Conservation (phyloP, 2,329 filamentous ascomycete genomes). For the Epichloe amarillans region DNA sequence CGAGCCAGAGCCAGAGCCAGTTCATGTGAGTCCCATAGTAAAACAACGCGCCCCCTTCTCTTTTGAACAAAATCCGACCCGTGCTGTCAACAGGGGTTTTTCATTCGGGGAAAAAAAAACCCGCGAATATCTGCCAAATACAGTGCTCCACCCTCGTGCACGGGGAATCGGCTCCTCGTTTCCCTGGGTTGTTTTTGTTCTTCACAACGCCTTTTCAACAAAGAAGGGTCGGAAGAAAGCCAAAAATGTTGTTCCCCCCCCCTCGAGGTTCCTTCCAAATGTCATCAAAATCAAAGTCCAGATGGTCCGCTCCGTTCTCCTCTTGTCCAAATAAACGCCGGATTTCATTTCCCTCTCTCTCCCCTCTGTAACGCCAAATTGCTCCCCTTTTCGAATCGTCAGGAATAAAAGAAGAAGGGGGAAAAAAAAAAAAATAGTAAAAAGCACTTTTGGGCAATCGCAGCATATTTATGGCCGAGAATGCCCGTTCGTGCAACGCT, state of each 20-base stretch:
- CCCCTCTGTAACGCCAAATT: constrained; percentile 1
- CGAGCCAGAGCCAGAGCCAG: background rate
- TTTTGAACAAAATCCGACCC: background rate
- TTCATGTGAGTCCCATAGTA: background rate
- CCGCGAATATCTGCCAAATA: too few relatives aligned
- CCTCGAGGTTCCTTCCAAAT: background rate
- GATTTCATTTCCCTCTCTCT: background rate
- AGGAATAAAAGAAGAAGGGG: background rate
- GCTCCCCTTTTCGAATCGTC: background rate
- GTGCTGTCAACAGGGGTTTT: too few relatives aligned
- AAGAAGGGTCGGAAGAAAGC: background rate
- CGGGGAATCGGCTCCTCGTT: too few relatives aligned
- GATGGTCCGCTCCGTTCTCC: background rate
- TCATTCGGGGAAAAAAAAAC: too few relatives aligned
- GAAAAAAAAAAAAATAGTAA: background rate
- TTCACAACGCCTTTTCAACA: background rate
- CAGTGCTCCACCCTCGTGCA: too few relatives aligned
- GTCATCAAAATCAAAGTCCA: background rate
- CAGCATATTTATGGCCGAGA: too few relatives aligned
- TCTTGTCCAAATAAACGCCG: constrained; percentile 3
- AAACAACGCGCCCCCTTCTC: background rate
- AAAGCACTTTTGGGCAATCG: background rate
- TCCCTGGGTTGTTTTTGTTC: too few relatives aligned
- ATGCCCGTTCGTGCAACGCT: too few relatives aligned
- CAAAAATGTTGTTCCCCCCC: background rate